These are phyloP conservation scores for Cyathus striatus DNA, from an alignment of 768 basidiomycete species.

Conservation along the genomic window DNA sequence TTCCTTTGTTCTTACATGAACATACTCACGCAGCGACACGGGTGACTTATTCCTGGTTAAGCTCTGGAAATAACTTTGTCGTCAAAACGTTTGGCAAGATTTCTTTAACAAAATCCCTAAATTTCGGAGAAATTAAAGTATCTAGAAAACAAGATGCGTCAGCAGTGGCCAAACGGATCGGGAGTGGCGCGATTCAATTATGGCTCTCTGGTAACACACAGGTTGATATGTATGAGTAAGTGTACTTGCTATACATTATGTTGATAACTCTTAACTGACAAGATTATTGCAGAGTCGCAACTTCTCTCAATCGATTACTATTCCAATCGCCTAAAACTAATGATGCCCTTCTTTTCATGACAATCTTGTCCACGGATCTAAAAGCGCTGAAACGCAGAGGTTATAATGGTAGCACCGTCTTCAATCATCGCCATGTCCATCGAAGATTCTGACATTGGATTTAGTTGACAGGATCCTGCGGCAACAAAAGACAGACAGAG, in stretches of 20 bases:
- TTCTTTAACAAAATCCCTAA: slow-evolving; percentile 55
- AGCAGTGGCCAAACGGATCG: slow-evolving; percentile 56
- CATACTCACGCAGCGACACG: slow-evolving; percentile 63
- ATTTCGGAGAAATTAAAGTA: slow-evolving; percentile 41
- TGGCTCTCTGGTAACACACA: slow-evolving; percentile 73
- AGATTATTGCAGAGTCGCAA: slow-evolving; percentile 59
- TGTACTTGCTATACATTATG: slow-evolving; percentile 11
- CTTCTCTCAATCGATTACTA: slow-evolving; percentile 72
- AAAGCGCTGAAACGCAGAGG: slow-evolving; percentile 77
- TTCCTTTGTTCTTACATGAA: slow-evolving; percentile 91
- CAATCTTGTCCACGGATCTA: slow-evolving; percentile 88
- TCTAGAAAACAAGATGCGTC: slow-evolving; percentile 65
- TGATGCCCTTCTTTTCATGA: slow-evolving; percentile 88
- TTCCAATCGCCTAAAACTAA: slow-evolving; percentile 79
- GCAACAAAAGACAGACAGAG: slow-evolving; percentile 68
- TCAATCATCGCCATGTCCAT: slow-evolving; percentile 4
- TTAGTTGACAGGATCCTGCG: slow-evolving; percentile 87
- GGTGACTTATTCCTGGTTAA: slow-evolving; percentile 65
- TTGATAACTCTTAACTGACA: not conserved
- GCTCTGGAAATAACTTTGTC: slow-evolving; percentile 55
- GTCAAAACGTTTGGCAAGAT: slow-evolving; percentile 68
- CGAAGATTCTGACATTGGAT: slow-evolving; percentile 4
- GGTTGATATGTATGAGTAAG: slow-evolving; percentile 91
- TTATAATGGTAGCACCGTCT: slow-evolving; percentile 62
- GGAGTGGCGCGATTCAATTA: slow-evolving; percentile 60